phyloP scores from a whole-genome alignment of 2,329 filamentous ascomycete species.

The Exserohilum turcica region DNA sequence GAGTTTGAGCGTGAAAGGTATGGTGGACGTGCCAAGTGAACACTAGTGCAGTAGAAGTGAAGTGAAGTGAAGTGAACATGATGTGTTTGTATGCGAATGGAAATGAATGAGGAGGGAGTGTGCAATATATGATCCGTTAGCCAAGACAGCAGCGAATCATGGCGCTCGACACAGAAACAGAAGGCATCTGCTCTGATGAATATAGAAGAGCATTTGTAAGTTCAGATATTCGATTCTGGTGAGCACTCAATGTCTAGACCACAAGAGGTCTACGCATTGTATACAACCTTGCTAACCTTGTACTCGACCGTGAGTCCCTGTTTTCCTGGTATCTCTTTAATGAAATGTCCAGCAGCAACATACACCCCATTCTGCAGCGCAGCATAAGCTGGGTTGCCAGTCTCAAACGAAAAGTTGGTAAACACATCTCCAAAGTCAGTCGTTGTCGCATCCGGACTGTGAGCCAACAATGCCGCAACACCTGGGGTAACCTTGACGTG shows the following conservation, averaged over 20 bases:
- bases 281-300: constrained; percentile 37
- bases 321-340: constrained; percentile 28
- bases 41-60: background rate
- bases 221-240: background rate
- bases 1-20: background rate
- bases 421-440: constrained; percentile 40
- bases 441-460: constrained; percentile 30
- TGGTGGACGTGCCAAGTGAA: background rate
- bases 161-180: too few relatives aligned
- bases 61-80: background rate
- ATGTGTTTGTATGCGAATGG: background rate
- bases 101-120: background rate
- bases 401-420: constrained; percentile 39
- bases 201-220: background rate
- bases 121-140: background rate
- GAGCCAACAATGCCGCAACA: constrained; percentile 31
- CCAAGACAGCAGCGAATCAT: background rate
- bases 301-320: constrained; percentile 36
- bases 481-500: constrained; percentile 31
- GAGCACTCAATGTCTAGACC: background rate
- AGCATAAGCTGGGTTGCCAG: constrained; percentile 35
- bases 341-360: constrained; percentile 39
- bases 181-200: background rate
- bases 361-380: constrained; percentile 36
- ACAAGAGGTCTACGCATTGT: constrained; percentile 3